These are phyloP conservation scores for Polytrichum formosum DNA, from an alignment of 225 moss, liverwort and hornwort species.

Conservation along the genomic window DNA sequence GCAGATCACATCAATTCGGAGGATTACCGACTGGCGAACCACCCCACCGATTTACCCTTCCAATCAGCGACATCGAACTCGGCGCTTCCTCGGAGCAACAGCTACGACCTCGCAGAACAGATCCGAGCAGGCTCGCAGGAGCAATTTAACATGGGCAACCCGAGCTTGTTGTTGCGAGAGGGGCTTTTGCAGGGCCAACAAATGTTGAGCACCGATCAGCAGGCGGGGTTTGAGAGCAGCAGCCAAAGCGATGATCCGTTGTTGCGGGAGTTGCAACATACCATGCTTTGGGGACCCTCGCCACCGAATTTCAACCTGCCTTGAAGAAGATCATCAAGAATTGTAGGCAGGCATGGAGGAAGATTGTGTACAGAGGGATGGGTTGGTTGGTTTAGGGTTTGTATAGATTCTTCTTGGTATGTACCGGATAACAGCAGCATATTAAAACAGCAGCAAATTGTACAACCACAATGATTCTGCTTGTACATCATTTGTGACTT, in stretches of 20 bases:
- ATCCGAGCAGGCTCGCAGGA: constrained; percentile 22
- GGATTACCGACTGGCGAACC: constrained; percentile 20
- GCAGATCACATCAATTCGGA: constrained; percentile 12
- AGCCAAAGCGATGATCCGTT: constrained; percentile 19
- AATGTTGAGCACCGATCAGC: constrained; percentile 2
- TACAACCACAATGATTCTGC: no score
- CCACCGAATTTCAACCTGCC: no score
- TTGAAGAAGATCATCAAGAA: no score
- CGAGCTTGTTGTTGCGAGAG: constrained; percentile 22
- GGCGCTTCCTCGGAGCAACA: constrained; percentile 26
- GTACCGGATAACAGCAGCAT: no score
- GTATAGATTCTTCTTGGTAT: no score
- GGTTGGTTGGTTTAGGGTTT: no score
- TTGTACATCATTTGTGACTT: no score
- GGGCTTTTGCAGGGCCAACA: neutral
- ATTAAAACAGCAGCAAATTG: no score
- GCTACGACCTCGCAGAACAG: constrained; percentile 48
- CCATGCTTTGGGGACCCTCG: constrained; percentile 8
- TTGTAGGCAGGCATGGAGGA: no score
- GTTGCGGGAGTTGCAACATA: constrained; percentile 20
- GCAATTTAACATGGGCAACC: constrained; percentile 4
- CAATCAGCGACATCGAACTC: constrained; percentile 10
- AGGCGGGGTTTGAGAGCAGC: constrained; percentile 2
- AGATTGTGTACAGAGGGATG: no score
- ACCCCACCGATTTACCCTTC: constrained; percentile 19